These are phyloP conservation scores for Suillus subaureus DNA, from an alignment of 768 basidiomycete species.

Conservation along the genomic window DNA sequence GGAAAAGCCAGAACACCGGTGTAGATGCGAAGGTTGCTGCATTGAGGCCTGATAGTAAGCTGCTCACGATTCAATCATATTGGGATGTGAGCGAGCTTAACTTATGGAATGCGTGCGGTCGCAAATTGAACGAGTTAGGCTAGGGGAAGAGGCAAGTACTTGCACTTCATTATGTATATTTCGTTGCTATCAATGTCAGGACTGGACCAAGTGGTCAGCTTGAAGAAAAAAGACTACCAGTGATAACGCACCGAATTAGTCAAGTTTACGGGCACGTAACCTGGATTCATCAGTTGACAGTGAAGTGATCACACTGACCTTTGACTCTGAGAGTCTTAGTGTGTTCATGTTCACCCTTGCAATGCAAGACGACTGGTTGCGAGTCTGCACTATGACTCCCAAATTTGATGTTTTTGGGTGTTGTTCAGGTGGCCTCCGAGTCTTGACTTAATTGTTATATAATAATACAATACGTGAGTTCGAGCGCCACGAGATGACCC, in stretches of 20 bases:
- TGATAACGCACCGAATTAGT: neutral
- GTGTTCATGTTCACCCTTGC: too few relatives aligned
- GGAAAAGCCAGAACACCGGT: neutral
- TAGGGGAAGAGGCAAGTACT: neutral
- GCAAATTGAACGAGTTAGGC: neutral
- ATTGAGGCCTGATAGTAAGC: neutral
- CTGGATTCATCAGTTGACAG: too few relatives aligned
- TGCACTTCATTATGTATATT: neutral
- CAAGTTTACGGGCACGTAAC: neutral
- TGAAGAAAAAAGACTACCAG: neutral
- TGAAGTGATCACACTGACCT: too few relatives aligned
- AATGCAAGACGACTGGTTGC: neutral
- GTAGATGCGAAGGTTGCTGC: neutral
- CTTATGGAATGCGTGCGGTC: neutral
- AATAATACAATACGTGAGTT: neutral
- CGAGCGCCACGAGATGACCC: neutral
- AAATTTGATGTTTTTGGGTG: neutral
- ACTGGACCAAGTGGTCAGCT: neutral
- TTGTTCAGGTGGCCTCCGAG: neutral
- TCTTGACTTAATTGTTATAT: too few relatives aligned
- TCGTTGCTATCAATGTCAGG: neutral
- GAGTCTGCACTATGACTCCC: neutral
- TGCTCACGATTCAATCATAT: neutral
- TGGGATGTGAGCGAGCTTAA: neutral
- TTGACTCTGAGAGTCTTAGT: too few relatives aligned